These are phyloP conservation scores for Candida hungchunana DNA, from an alignment of 805 yeast genomes.

Conservation along the genomic window DNA sequence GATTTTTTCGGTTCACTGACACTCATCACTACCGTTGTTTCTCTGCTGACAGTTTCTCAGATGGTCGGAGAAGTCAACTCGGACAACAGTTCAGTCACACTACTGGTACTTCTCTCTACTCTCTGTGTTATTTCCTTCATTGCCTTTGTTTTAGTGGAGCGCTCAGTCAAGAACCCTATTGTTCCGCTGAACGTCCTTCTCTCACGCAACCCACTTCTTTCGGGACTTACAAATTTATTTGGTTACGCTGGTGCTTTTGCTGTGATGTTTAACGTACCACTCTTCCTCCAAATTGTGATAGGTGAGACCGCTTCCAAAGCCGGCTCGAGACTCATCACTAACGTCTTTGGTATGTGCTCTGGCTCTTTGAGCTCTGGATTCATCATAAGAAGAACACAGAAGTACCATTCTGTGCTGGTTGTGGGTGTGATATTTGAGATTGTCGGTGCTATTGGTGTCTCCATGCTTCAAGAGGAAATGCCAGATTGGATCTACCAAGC, in stretches of 20 bases:
- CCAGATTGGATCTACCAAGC: conserved; percentile 11
- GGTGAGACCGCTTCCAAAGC: conserved; percentile 38
- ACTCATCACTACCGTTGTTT: conserved; percentile 4
- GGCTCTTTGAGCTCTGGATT: conserved; percentile 39
- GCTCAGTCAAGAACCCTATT: conserved; percentile 5
- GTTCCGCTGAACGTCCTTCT: conserved; percentile 5
- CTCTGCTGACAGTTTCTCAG: conserved; percentile 2
- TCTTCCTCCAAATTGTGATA: conserved; percentile 38
- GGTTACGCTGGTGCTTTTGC: conserved; percentile 26
- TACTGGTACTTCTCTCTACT: not conserved
- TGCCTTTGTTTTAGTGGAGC: conserved; percentile 3
- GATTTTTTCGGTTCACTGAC: conserved; percentile 24
- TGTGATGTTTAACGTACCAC: conserved; percentile 38
- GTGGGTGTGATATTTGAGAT: conserved; percentile 34
- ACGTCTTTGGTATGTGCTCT: conserved; percentile 37
- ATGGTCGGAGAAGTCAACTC: conserved; percentile 4
- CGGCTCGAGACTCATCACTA: conserved; percentile 39
- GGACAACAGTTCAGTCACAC: not conserved
- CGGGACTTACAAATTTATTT: conserved; percentile 8
- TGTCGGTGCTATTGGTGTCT: conserved; percentile 25
- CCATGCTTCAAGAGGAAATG: not conserved
- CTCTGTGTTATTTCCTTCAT: conserved; percentile 2
- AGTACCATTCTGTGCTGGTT: conserved; percentile 28
- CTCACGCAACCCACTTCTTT: conserved; percentile 6
- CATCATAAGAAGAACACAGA: conserved; percentile 31